These are phyloP conservation scores for Rosa persica DNA, from an alignment of 306 rosid genomes.

Conservation along the genomic window DNA sequence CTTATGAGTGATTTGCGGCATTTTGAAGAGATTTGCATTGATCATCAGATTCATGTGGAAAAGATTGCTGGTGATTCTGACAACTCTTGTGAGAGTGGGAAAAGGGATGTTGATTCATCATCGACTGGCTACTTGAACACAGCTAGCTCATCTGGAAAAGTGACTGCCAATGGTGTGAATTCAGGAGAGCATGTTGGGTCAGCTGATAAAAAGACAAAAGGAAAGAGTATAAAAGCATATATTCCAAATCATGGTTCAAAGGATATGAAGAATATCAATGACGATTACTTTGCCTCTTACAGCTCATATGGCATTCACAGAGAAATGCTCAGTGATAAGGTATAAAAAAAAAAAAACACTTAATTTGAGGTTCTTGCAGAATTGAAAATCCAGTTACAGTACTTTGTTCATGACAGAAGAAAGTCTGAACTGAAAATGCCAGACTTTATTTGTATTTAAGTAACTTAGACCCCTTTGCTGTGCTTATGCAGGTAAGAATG, in stretches of 20 bases:
- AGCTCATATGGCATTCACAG: conserved; percentile 94
- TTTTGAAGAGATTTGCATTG: conserved; percentile 33
- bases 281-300: conserved; percentile 80
- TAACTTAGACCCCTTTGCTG: not conserved
- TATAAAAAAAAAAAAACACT: conserved; percentile 19
- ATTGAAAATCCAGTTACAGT: conserved; percentile 3
- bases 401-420: conserved; percentile 10
- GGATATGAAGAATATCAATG: conserved; percentile 69
- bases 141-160: conserved; percentile 41
- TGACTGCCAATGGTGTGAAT: conserved; percentile 29
- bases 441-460: conserved; percentile 12
- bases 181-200: conserved; percentile 35
- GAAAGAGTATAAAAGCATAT: conserved; percentile 30
- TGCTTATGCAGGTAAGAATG: conserved; percentile 67
- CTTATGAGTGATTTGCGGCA: conserved; percentile 44
- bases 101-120: conserved; percentile 28
- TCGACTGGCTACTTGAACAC: conserved; percentile 31
- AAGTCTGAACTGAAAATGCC: not conserved
- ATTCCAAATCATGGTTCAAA: conserved; percentile 45
- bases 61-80: conserved; percentile 26
- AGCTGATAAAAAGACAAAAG: conserved; percentile 32
- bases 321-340: conserved; percentile 97
- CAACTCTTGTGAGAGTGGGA: conserved; percentile 22
- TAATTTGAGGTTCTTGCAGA: conserved; percentile 17
- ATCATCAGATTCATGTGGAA: conserved; percentile 29